These are phyloP conservation scores for Penicillium dipodomyicola DNA, from an alignment of 495 filamentous ascomycete genomes.

Conservation along the genomic window DNA sequence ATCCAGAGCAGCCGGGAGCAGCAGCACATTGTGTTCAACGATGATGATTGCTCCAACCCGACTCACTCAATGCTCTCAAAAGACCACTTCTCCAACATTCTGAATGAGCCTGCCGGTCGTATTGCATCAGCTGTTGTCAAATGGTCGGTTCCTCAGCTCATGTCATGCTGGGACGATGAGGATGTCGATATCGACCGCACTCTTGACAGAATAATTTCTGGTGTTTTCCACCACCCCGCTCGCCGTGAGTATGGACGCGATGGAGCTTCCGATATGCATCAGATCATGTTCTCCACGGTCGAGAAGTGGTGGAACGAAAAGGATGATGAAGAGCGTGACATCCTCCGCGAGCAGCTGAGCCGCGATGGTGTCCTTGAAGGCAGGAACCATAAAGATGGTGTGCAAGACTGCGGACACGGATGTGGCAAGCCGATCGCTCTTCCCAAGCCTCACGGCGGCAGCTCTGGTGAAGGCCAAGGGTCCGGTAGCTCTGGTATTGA, in stretches of 20 bases:
- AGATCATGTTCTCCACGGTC: conserved; percentile 73
- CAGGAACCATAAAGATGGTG: conserved; percentile 78
- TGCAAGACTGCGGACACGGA: conserved; percentile 81
- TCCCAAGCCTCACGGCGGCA: conserved; percentile 40
- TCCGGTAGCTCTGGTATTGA: conserved; percentile 34
- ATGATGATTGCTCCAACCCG: conserved; percentile 70
- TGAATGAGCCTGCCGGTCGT: conserved; percentile 85
- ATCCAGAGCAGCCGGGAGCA: conserved; percentile 75
- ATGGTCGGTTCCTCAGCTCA: conserved; percentile 83
- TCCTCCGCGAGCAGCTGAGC: conserved; percentile 68
- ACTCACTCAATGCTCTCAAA: conserved; percentile 97
- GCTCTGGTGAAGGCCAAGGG: conserved; percentile 25
- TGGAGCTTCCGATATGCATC: conserved; percentile 68
- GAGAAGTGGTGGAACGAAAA: conserved; percentile 76
- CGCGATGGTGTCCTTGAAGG: conserved; percentile 72
- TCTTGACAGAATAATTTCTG: conserved; percentile 70
- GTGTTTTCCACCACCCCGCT: conserved; percentile 85
- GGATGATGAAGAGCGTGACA: conserved; percentile 55
- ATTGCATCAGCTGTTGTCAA: conserved; percentile 72
- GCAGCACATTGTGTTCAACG: conserved; percentile 81
- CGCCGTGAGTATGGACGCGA: conserved; percentile 66
- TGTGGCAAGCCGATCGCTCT: conserved; percentile 71
- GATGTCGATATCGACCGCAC: conserved; percentile 61
- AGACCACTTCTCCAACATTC: conserved; percentile 83
- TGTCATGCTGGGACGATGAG: conserved; percentile 82